Percentiles rank a stretch among this genome's conserved stretches.
These are phyloP conservation scores for Mediolabrus comicus DNA, from an alignment of 108 stramenopile genomes.

Conservation along the genomic window DNA sequence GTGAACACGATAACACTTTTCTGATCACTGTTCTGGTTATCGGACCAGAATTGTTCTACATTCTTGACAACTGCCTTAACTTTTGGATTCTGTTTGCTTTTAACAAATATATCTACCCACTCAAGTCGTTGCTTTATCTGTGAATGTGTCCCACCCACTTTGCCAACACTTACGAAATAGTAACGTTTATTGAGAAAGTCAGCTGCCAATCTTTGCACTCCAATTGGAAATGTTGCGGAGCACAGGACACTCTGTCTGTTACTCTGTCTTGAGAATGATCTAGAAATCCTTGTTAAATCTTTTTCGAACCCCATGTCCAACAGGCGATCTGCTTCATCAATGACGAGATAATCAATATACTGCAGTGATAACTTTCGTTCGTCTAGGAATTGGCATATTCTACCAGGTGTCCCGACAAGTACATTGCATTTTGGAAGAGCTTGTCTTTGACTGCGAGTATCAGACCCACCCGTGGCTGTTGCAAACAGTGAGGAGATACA, in stretches of 20 bases:
- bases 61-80: conserved; percentile 13
- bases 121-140: conserved; percentile 15
- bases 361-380: conserved; percentile 6
- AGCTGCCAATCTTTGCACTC: conserved; percentile 60
- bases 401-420: conserved; percentile 42
- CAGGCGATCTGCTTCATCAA: conserved; percentile 94
- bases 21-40: conserved; percentile 8
- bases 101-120: conserved; percentile 4
- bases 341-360: conserved; percentile 74
- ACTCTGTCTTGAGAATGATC: neutral
- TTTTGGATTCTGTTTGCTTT: neutral
- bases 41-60: conserved; percentile 12
- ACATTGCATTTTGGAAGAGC: conserved; percentile 8
- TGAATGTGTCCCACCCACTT: conserved; percentile 30
- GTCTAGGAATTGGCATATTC: conserved; percentile 31
- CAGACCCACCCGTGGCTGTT: neutral
- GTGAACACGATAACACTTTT: conserved; percentile 20
- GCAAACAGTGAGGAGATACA: neutral
- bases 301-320: conserved; percentile 89
- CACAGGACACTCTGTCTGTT: conserved; percentile 67
- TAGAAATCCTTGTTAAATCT: conserved; percentile 68
- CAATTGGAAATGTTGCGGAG: conserved; percentile 71
- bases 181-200: conserved; percentile 45
- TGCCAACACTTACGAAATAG: conserved; percentile 31
- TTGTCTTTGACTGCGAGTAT: conserved; percentile 1